Base-by-base conservation (phyloP, 768 basidiomycete genomes). In the Amyloporia xantha region DNA sequence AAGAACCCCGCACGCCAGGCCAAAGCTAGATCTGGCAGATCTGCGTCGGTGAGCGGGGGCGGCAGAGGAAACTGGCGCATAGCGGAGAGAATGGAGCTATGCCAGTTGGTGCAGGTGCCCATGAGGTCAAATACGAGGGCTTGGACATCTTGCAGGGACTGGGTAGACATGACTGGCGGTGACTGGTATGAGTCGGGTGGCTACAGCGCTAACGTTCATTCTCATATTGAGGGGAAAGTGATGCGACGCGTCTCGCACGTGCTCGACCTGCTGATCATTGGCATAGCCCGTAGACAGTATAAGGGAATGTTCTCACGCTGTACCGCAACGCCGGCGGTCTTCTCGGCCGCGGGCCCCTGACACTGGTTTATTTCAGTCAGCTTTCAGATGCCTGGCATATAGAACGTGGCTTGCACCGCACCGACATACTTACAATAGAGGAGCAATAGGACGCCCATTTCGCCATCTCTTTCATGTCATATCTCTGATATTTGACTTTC, bases 21-120 rank as follows among this genome's bases (percentile, higher is more conserved):
- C 15, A 39, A 6, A 13, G 38, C 38, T 10, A 39, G 38, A 7
- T 6, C 15, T 6, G 38, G 38, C 7, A 39, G 38, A 17, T 39
- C 38, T 6, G 38, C 38, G 20, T 39, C 38, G 38, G 38, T 39
- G 15, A 39, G 38, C 20, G 38, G 38, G 38, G 38, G 38, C 38
- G 38, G 38, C 6, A 17, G 12, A 6, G 38, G 9, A 6, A 10
- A 17, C 38, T 19, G 38, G 20, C 24, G 24, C 23, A 61, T 47
- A 15, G 37, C 13, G 41, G 46, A 5, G 41, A 53, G 42, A 36
- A 62, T 54, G 43, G 57, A 56, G 13, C 53, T 54, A 38, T 61
- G 55, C 60, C 62, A 66, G 48, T 67, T 62, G 7, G 64, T 62
- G 13, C 63, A 65, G 15, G 64, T 63, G 35, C 64, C 59, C 46